These are phyloP conservation scores for Glycine latifolia DNA, from an alignment of 306 rosid species.

Conservation along the genomic window DNA sequence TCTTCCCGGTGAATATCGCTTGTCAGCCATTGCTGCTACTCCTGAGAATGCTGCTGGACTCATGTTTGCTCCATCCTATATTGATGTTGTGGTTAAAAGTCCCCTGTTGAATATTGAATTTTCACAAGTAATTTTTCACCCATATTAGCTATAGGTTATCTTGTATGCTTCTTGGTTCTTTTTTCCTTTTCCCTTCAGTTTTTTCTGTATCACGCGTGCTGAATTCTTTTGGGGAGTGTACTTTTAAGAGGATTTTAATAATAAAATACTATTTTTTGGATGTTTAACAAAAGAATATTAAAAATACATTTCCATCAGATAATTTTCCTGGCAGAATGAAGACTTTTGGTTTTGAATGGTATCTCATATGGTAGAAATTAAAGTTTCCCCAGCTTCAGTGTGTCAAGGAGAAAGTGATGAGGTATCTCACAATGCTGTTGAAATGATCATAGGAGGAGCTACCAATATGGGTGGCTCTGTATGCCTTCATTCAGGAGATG, in stretches of 20 bases:
- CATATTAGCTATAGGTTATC: slow-evolving; percentile 20
- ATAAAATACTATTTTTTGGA: neutral
- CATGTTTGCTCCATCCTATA: slow-evolving; percentile 81
- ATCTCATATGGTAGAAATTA: slow-evolving; percentile 17
- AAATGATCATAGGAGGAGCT: slow-evolving; percentile 5
- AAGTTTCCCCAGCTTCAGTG: slow-evolving; percentile 7
- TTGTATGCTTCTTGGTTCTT: slow-evolving; percentile 14
- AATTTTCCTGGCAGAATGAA: slow-evolving; percentile 15
- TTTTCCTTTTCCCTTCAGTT: neutral
- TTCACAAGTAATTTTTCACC: slow-evolving; percentile 73
- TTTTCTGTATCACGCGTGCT: slow-evolving; percentile 35
- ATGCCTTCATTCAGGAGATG: neutral
- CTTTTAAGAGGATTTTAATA: slow-evolving; percentile 27
- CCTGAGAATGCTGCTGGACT: slow-evolving; percentile 86
- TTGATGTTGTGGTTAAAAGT: slow-evolving; percentile 76
- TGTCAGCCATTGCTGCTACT: slow-evolving; percentile 83
- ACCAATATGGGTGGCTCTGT: neutral
- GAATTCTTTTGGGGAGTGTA: slow-evolving; percentile 27
- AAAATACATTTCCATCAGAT: slow-evolving; percentile 9
- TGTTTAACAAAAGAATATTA: neutral
- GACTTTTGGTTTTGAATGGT: neutral
- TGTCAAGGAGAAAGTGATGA: neutral
- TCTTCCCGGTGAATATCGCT: slow-evolving; percentile 90
- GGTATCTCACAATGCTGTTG: neutral
- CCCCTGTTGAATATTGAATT: slow-evolving; percentile 82